A percentile compares a stretch with the other conserved stretches of the same genome.
Conservation (phyloP, 345 rosid genomes). For the Carallia pectinifolia region DNA sequence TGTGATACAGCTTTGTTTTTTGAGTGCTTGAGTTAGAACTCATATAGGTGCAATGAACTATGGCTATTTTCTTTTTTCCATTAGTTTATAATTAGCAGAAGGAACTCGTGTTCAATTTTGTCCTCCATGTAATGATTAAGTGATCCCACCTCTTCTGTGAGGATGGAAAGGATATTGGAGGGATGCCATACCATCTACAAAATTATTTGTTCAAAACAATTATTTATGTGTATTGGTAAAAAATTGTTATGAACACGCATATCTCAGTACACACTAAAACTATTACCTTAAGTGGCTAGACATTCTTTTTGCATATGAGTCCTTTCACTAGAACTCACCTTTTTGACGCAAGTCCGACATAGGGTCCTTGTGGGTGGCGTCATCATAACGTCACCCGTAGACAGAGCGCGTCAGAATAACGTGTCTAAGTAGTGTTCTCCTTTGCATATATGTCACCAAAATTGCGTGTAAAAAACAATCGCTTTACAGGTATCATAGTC, state of each 20-base stretch:
- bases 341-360: no score
- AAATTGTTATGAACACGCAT: not conserved
- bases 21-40: conserved; percentile 20
- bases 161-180: conserved; percentile 18
- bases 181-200: not conserved
- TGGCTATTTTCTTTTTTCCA: conserved; percentile 7
- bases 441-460: no score
- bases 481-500: not conserved
- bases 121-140: conserved; percentile 27
- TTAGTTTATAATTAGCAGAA: conserved; percentile 14
- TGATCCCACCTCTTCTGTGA: conserved; percentile 13
- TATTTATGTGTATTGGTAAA: not conserved
- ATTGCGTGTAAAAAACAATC: no score
- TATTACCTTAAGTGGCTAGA: no score
- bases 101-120: conserved; percentile 18
- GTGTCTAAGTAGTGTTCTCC: no score
- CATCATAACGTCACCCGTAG: no score
- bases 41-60: conserved; percentile 20
- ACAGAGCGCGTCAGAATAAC: no score
- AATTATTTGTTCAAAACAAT: not conserved
- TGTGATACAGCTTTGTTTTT: conserved; percentile 6
- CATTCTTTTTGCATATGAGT: no score
- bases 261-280: not conserved
- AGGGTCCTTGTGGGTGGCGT: no score
- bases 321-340: no score